Evolutionary conservation across 2,329 filamentous ascomycete species (phyloP).

Genomic region (Dendryphion nanum): DNA sequence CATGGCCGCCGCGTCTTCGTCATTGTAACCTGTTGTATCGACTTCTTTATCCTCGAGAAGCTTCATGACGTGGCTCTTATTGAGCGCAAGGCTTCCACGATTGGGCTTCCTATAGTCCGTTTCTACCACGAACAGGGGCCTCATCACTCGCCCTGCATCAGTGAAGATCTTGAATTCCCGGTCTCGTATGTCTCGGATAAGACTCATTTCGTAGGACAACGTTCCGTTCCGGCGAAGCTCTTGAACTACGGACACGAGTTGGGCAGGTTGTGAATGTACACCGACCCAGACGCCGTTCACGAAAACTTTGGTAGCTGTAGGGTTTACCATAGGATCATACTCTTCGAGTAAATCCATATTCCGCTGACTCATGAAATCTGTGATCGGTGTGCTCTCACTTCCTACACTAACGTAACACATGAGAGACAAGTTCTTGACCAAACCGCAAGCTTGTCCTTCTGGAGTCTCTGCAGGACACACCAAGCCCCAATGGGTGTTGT

Average conservation of each 20-base stretch:
- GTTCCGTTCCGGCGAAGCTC: constrained; percentile 76
- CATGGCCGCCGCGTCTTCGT: constrained; percentile 56
- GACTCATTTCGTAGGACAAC: constrained; percentile 87
- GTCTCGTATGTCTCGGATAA: constrained; percentile 94
- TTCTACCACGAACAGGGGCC: constrained; percentile 90
- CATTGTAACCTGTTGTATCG: constrained; percentile 56
- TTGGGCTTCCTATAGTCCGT: constrained; percentile 74
- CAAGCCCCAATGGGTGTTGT: constrained; percentile 98
- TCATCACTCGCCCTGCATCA: constrained; percentile 91
- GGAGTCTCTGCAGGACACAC: constrained; percentile 97
- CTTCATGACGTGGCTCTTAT: constrained; percentile 75
- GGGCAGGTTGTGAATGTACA: constrained; percentile 83
- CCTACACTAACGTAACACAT: constrained; percentile 99
- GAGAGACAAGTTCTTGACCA: constrained; percentile 95
- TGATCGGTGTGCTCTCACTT: constrained; percentile 83
- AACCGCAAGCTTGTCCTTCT: constrained; percentile 95
- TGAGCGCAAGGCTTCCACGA: constrained; percentile 75
- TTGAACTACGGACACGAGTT: constrained; percentile 76
- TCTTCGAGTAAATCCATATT: constrained; percentile 98
- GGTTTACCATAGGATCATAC: constrained; percentile 66
- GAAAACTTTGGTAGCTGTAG: constrained; percentile 95
- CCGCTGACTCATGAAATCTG: constrained; percentile 92
- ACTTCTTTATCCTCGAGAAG: constrained; percentile 72
- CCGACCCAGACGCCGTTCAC: constrained; percentile 98
- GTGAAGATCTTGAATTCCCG: constrained; percentile 99